Base-by-base conservation (phyloP, 192 early-diverging fungal genomes). In the Coemansia sp. region DNA sequence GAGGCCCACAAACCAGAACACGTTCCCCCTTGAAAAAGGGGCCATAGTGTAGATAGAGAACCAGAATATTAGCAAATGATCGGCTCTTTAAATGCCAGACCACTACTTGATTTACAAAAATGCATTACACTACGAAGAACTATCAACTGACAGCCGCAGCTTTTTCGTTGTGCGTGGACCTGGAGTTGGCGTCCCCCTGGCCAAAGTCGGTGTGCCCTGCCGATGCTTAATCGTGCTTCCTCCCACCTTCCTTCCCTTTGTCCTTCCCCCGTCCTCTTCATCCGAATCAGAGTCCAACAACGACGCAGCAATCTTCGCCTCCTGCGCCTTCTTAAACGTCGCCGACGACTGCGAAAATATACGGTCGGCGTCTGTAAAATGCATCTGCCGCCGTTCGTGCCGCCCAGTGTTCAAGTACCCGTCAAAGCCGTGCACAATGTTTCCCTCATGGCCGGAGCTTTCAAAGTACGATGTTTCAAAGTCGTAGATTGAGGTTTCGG, bases 391-490 rank as follows among this genome's bases (percentile, higher is more conserved):
- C 51, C 87, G 86, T 56, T 86, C 84, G 22, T 84, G 79, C 4
- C 84, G 75, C 22, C 85, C 68, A 23, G 77, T 84, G 49, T 81
- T 86, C 53, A 95, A 73, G 66, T 96, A 96, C 1, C 90, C 91
- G 10, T 94, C 93, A 60, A 94, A 96, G 1, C 94, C 94, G 38
- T 86, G 81, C 43, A 95, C 89, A 60, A 96, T 89, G 65, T 96
- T 96, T 27, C 94, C 94, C 21, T 88, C 85, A 5, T 85, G 83
- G 4, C 85, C 86, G 0, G 93, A 94, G 56, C 90, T 92, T 75
- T 96, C 94, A 29, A 96, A 80, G 67, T 96, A 96, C 8, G 90
- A 89, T 1, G 89, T 89, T 69, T 96, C 94, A 72, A 92, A 91
- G 21, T 84, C 78, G 74, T 92, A 96, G 39, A 96, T 94, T 21